Evolutionary conservation across 352 stramenopile species (phyloP).

Genomic region (Globisporangium alternatum): DNA sequence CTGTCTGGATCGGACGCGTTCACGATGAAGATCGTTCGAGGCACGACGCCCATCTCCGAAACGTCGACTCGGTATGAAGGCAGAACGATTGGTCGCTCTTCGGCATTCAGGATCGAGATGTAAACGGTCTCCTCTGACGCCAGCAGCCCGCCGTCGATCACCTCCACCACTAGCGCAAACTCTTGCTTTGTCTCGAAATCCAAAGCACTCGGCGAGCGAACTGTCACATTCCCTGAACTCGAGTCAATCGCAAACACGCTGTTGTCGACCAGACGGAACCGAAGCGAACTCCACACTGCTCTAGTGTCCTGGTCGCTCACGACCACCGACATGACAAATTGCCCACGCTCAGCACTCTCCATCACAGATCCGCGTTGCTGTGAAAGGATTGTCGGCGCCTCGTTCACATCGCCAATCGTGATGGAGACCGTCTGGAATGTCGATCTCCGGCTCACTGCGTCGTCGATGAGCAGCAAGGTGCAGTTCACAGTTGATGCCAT

Average conservation of each 20-base stretch:
- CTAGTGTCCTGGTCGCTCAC: conserved; percentile 9
- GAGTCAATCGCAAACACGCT: conserved; percentile 14
- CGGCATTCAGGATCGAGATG: conserved; percentile 19
- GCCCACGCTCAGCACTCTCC: conserved; percentile 6
- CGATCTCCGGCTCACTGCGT: neutral
- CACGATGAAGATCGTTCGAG: conserved; percentile 33
- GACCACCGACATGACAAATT: neutral
- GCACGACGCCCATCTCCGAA: conserved; percentile 37
- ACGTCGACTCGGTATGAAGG: conserved; percentile 3
- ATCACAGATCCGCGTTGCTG: conserved; percentile 3
- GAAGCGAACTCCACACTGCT: neutral
- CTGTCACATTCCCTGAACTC: conserved; percentile 12
- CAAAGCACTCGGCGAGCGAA: conserved; percentile 16
- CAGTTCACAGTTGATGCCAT: neutral
- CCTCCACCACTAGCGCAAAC: conserved; percentile 22
- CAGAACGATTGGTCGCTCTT: conserved; percentile 2
- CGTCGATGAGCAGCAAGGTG: conserved; percentile 11
- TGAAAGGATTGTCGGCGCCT: neutral
- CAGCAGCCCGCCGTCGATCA: conserved; percentile 29
- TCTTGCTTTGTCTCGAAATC: conserved; percentile 29
- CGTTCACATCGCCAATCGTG: conserved; percentile 9
- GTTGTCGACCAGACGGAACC: conserved; percentile 8
- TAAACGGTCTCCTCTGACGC: conserved; percentile 20
- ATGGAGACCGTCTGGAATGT: conserved; percentile 7
- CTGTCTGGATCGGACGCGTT: conserved; percentile 50